These are phyloP conservation scores for Lippia alba DNA, from an alignment of 305 asterid species.

Conservation along the genomic window DNA sequence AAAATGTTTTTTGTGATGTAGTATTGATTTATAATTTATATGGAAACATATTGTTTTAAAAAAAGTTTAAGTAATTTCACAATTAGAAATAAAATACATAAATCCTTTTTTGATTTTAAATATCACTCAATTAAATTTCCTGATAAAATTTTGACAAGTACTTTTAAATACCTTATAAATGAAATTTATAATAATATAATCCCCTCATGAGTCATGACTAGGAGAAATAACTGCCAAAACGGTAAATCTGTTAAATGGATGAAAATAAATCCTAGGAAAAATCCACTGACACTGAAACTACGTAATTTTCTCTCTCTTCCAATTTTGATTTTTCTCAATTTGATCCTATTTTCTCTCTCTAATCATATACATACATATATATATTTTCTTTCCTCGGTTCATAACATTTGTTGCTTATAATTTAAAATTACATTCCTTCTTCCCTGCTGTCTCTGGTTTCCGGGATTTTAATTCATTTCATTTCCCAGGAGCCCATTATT, in stretches of 20 bases:
- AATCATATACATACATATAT: not conserved
- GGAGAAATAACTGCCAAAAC: slow-evolving; percentile 34
- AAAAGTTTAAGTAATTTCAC: too few relatives aligned
- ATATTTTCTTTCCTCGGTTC: too few relatives aligned
- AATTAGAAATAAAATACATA: too few relatives aligned
- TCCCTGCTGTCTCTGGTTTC: slow-evolving; percentile 42
- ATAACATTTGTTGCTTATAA: slow-evolving; percentile 1
- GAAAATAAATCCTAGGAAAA: slow-evolving; percentile 20
- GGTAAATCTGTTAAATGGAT: slow-evolving; percentile 31
- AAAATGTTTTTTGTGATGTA: too few relatives aligned
- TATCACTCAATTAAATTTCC: too few relatives aligned
- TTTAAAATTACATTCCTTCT: slow-evolving; percentile 6
- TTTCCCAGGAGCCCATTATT: slow-evolving; percentile 41
- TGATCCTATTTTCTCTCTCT: slow-evolving; percentile 23
- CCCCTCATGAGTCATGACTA: too few relatives aligned
- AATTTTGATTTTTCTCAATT: slow-evolving; percentile 5
- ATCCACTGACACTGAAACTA: slow-evolving; percentile 4
- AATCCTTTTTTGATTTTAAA: too few relatives aligned
- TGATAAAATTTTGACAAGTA: too few relatives aligned
- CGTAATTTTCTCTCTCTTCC: slow-evolving; percentile 30
- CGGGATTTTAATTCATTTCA: slow-evolving; percentile 23
- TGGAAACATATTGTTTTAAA: too few relatives aligned
- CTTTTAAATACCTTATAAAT: too few relatives aligned
- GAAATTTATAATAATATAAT: too few relatives aligned
- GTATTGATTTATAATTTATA: too few relatives aligned